Evolutionary conservation across 805 yeast genomes (phyloP).

Genomic region (Cyberlindnera amylophila): DNA sequence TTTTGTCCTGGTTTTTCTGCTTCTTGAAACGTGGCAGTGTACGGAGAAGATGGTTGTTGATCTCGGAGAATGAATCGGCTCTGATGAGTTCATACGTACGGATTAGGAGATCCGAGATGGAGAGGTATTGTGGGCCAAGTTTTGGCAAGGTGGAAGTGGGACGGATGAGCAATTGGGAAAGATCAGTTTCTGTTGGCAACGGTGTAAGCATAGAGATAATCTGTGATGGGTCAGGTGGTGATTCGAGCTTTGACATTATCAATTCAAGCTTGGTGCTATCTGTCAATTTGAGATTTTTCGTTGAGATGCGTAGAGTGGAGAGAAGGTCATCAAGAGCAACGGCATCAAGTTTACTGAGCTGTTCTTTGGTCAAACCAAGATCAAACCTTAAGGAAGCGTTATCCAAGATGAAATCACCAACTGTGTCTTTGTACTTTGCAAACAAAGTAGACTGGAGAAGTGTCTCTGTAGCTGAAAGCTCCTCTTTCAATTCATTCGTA

Average conservation of each 20-base stretch:
- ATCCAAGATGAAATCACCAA: constrained; percentile 11
- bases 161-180: background rate
- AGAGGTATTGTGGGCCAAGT: constrained; percentile 9
- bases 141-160: background rate
- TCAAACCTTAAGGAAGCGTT: background rate
- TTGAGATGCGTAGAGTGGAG: background rate
- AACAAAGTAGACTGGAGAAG: constrained; percentile 26
- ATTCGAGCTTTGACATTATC: background rate
- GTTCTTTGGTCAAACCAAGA: background rate
- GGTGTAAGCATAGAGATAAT: background rate
- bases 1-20: constrained; percentile 7
- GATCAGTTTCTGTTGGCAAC: background rate
- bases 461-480: constrained; percentile 11
- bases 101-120: constrained; percentile 12
- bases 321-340: constrained; percentile 1
- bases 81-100: constrained; percentile 8
- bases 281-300: background rate
- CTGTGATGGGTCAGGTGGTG: constrained; percentile 2
- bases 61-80: constrained; percentile 1
- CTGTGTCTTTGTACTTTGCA: constrained; percentile 17
- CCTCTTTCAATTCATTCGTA: constrained; percentile 14
- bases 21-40: constrained; percentile 16
- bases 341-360: background rate
- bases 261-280: constrained; percentile 2
- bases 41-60: constrained; percentile 12